Base-by-base conservation (phyloP, 1,139 yeast species). In the Nakaseomyces glabratus region DNA sequence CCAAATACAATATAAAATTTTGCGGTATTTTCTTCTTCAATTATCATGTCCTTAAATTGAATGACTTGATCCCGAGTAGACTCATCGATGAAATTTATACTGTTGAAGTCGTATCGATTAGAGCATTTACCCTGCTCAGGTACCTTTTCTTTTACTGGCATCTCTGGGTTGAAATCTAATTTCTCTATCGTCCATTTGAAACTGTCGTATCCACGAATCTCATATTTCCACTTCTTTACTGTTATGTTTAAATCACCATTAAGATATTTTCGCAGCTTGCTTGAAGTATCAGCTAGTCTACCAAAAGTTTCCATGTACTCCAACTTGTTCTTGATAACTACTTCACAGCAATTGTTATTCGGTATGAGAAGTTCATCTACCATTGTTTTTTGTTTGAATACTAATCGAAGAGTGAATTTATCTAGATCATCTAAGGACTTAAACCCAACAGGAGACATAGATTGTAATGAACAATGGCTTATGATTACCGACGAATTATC, bases 1-100 rank as follows among this genome's bases (percentile, higher is more conserved):
- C 45, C 51, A 13, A 42, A 33, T 40, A 49, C 41, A 5, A 34
- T 36, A 10, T 44, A 35, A 34, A 35, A 48, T 34, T 39, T 37
- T 2, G 40, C 19, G 4, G 18, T 14, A 15, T 24, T 24, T 24
- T 24, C 28, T 10, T 24, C 28, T 10, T 24, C 28, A 12, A 24
- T 15, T 3, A 24, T 15, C 28, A 24, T 24, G 11, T 24, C 28
- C 16, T 24, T 24, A 10, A 24, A 24, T 4, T 24, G 28, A 6
- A 24, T 24, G 2, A 10, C 18, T 12, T 24, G 28, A 19, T 24
- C 28, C 10, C 28, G 14, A 12, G 19, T 24, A 8, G 19, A 10
- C n/a, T 24, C 28, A 14, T 24, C 28, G 7, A 14, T 15, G 11
- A 24, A 24, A 4, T 24, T 14, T n/a, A 24, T 24, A 12, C 16